Evolutionary conservation across 2,329 filamentous ascomycete genomes (phyloP).

Genomic region (Ascochyta koolunga): DNA sequence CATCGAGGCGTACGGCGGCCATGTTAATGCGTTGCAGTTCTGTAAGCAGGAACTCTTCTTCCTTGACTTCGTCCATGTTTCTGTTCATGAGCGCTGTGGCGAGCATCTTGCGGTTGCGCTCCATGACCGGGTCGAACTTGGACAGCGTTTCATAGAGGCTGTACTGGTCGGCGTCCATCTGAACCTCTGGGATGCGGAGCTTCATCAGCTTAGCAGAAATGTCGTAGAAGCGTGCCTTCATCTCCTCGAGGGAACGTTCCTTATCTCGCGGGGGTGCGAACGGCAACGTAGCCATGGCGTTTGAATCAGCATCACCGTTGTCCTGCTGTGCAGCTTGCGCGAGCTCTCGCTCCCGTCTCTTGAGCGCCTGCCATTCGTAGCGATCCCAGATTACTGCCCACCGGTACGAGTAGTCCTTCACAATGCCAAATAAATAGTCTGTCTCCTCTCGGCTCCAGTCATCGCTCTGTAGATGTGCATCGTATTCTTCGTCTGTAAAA

Average conservation of each 20-base stretch:
- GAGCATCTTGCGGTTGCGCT: slow-evolving; percentile 81
- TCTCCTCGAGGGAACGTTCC: slow-evolving; percentile 78
- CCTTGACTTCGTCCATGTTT: slow-evolving; percentile 84
- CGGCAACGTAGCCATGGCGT: slow-evolving; percentile 40
- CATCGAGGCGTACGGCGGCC: slow-evolving; percentile 82
- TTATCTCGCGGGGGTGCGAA: slow-evolving; percentile 54
- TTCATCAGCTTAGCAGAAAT: slow-evolving; percentile 65
- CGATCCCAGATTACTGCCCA: slow-evolving; percentile 94
- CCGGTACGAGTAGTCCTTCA: slow-evolving; percentile 79
- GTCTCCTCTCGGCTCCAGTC: slow-evolving; percentile 95
- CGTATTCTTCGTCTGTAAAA: slow-evolving; percentile 89
- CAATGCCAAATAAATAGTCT: slow-evolving; percentile 81
- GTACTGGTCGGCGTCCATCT: slow-evolving; percentile 86
- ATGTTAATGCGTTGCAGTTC: slow-evolving; percentile 92
- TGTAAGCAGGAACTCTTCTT: slow-evolving; percentile 86
- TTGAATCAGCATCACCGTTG: slow-evolving; percentile 25
- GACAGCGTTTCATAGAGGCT: slow-evolving; percentile 82
- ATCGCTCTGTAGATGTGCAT: slow-evolving; percentile 70
- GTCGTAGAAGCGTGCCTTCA: slow-evolving; percentile 90
- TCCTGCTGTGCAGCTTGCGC: slow-evolving; percentile 24
- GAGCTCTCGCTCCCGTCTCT: slow-evolving; percentile 23
- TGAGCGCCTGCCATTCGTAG: slow-evolving; percentile 72
- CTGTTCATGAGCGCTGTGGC: slow-evolving; percentile 79
- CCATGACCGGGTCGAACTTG: slow-evolving; percentile 82
- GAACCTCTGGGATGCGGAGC: slow-evolving; percentile 46